A percentile compares a stretch with the other conserved stretches of the same genome.
Evolutionary conservation across 805 yeast species (phyloP).

Genomic region (Dipodascus albidus): DNA sequence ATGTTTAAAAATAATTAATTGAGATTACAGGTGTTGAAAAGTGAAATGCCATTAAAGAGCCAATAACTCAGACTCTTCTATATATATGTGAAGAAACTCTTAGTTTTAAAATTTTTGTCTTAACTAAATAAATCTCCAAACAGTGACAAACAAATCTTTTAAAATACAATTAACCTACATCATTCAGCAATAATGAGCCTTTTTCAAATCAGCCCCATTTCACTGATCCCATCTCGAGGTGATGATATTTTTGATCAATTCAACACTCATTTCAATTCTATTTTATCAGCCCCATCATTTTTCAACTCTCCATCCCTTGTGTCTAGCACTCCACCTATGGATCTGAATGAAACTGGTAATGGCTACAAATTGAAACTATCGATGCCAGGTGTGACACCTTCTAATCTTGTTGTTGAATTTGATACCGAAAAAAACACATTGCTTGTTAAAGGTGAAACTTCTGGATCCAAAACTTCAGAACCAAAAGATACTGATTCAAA

Average conservation of each 20-base stretch:
- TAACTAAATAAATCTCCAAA: background rate
- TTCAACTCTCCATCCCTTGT: background rate
- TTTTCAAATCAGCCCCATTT: background rate
- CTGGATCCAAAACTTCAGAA: slow-evolving; percentile 22
- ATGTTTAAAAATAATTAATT: too few relatives aligned
- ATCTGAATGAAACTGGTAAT: slow-evolving; percentile 40
- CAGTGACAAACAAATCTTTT: too few relatives aligned
- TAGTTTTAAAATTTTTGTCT: background rate
- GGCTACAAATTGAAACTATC: slow-evolving; percentile 39
- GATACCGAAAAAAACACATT: slow-evolving; percentile 48
- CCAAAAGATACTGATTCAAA: slow-evolving; percentile 22
- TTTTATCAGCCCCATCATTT: background rate
- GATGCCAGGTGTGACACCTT: slow-evolving; percentile 47
- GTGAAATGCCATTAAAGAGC: too few relatives aligned
- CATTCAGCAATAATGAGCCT: background rate
- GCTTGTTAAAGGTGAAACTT: slow-evolving; percentile 34
- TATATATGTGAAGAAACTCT: too few relatives aligned
- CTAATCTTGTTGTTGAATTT: slow-evolving; percentile 42
- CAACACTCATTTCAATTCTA: background rate
- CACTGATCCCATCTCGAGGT: background rate
- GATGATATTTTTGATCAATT: background rate
- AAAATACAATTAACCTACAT: background rate
- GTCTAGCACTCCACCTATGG: slow-evolving; percentile 38
- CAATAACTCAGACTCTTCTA: too few relatives aligned
- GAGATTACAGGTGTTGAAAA: too few relatives aligned